Percentiles rank a stretch among this genome's conserved stretches.
Evolutionary conservation across 495 filamentous ascomycete species (phyloP).

Genomic region (Annulohypoxylon bovei): DNA sequence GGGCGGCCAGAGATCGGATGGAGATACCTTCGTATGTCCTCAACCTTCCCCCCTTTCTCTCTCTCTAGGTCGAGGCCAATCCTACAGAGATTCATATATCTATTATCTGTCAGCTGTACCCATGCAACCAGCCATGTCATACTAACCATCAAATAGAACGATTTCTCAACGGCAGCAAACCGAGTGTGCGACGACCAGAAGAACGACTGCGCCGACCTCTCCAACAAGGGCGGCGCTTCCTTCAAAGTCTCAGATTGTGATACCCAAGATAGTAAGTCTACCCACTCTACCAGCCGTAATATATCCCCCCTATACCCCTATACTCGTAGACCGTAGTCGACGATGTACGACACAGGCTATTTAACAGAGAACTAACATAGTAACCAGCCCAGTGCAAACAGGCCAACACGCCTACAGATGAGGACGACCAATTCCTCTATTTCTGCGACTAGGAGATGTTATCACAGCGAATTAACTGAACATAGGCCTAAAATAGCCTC

Average conservation of each 20-base stretch:
- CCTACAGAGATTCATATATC: background rate
- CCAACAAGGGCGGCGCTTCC: slow-evolving; percentile 42
- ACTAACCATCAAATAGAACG: slow-evolving; percentile 39
- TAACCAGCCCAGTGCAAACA: slow-evolving; percentile 14
- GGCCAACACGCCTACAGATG: slow-evolving; percentile 22
- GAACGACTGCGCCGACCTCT: slow-evolving; percentile 50
- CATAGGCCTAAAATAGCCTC: background rate
- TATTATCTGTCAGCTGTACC: background rate
- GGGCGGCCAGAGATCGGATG: slow-evolving; percentile 35
- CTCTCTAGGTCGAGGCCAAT: background rate
- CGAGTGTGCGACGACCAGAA: slow-evolving; percentile 55
- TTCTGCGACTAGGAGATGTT: slow-evolving; percentile 27
- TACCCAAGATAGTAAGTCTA: slow-evolving; percentile 49
- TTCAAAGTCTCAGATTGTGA: slow-evolving; percentile 52
- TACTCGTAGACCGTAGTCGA: background rate
- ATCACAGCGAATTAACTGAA: background rate
- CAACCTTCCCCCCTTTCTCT: background rate
- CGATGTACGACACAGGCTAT: background rate
- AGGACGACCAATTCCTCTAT: slow-evolving; percentile 30
- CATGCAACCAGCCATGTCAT: background rate
- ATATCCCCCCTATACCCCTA: background rate
- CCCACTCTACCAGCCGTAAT: background rate
- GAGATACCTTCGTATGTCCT: slow-evolving; percentile 58
- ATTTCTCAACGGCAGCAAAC: slow-evolving; percentile 52
- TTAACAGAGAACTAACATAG: background rate